phyloP scores from a whole-genome alignment of 2,329 filamentous ascomycete species.

The Diaporthe australafricana region DNA sequence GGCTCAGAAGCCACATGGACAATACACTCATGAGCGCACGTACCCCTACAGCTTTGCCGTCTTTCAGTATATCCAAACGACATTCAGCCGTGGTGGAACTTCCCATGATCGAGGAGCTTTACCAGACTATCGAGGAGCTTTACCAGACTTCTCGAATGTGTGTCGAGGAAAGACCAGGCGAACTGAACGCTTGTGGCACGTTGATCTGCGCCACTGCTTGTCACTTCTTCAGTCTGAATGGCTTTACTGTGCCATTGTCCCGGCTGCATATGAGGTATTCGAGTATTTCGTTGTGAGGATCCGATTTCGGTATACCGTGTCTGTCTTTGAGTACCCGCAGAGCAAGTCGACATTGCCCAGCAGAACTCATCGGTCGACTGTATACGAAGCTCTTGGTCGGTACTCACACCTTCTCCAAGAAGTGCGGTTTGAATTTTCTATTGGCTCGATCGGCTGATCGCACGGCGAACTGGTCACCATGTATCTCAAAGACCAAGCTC shows the following conservation, averaged over 20 bases:
- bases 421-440: conserved; percentile 91
- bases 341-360: too few relatives aligned
- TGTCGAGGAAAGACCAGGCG: neutral
- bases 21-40: neutral
- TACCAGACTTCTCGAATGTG: neutral
- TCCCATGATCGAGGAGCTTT: too few relatives aligned
- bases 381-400: neutral
- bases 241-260: neutral
- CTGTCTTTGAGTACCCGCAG: too few relatives aligned
- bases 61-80: neutral
- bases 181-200: too few relatives aligned
- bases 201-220: neutral
- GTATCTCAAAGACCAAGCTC: conserved; percentile 80
- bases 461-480: conserved; percentile 88
- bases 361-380: too few relatives aligned
- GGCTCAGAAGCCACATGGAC: neutral
- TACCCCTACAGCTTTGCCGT: neutral
- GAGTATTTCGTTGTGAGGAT: neutral
- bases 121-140: neutral
- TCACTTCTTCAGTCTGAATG: neutral
- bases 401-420: conserved; percentile 76
- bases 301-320: too few relatives aligned
- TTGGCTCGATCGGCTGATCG: conserved; percentile 87
- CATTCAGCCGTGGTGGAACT: neutral
- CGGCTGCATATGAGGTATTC: neutral